Evolutionary conservation across 2,329 filamentous ascomycete species (phyloP).

Genomic region (Cladosporium oxysporum): DNA sequence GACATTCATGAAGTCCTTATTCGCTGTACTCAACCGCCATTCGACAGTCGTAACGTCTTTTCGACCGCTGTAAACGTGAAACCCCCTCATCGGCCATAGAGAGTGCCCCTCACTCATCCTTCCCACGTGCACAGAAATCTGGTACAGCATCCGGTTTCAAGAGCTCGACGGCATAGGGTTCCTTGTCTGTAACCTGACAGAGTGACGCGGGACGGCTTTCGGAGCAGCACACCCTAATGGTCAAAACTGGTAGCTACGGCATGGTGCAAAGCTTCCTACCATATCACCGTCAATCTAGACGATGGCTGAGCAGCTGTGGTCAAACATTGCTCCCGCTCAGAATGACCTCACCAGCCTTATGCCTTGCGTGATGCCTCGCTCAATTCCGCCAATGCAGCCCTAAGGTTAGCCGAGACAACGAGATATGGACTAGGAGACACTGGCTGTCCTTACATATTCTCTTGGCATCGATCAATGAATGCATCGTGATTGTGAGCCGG

Average conservation of each 20-base stretch:
- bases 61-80: background rate
- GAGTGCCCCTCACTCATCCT: background rate
- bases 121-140: background rate
- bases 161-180: background rate
- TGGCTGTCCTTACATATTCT: slow-evolving; percentile 3
- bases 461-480: slow-evolving; percentile 12
- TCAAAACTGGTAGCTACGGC: background rate
- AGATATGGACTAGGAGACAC: background rate
- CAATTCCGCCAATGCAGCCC: background rate
- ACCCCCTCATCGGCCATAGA: background rate
- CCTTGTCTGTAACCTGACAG: background rate
- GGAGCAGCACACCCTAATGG: background rate
- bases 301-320: background rate
- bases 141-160: background rate
- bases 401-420: slow-evolving; percentile 5
- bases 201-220: background rate
- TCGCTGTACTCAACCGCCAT: background rate
- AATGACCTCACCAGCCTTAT: background rate
- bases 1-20: no score
- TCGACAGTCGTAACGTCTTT: background rate
- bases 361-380: background rate
- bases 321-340: background rate
- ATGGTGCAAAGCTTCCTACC: background rate
- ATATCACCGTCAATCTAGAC: background rate
- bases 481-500: slow-evolving; percentile 3